A percentile compares a stretch with the other conserved stretches of the same genome.
phyloP scores from a whole-genome alignment of 2,329 filamentous ascomycete species.

The Proliferodiscus dingleyae region DNA sequence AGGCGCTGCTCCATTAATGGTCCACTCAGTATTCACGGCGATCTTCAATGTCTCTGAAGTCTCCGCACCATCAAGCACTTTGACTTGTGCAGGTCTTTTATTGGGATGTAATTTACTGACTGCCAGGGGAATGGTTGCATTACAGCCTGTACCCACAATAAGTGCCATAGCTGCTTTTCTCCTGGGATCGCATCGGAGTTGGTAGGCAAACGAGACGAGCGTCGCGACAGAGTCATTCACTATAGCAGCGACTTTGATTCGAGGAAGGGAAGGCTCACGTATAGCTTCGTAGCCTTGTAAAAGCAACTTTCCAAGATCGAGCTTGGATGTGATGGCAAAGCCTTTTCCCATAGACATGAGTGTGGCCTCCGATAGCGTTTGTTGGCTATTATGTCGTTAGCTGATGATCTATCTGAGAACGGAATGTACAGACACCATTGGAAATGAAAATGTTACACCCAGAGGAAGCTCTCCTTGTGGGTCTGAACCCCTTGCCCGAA shows the following conservation, averaged over 20 bases:
- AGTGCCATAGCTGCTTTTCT: slow-evolving; percentile 72
- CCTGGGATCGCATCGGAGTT: slow-evolving; percentile 54
- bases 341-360: slow-evolving; percentile 68
- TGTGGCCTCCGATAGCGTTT: slow-evolving; percentile 55
- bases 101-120: slow-evolving; percentile 55
- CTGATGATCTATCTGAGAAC: not conserved
- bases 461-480: slow-evolving; percentile 47
- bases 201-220: slow-evolving; percentile 70
- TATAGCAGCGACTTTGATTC: slow-evolving; percentile 68
- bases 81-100: slow-evolving; percentile 52
- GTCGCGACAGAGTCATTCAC: slow-evolving; percentile 80
- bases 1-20: slow-evolving; percentile 68
- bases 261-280: slow-evolving; percentile 49
- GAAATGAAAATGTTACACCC: slow-evolving; percentile 67
- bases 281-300: slow-evolving; percentile 51
- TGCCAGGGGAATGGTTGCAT: slow-evolving; percentile 72
- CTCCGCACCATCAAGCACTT: slow-evolving; percentile 42
- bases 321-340: slow-evolving; percentile 55
- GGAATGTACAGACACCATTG: slow-evolving; percentile 44
- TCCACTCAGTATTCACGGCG: slow-evolving; percentile 81
- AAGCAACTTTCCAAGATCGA: slow-evolving; percentile 57
- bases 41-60: slow-evolving; percentile 54
- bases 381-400: slow-evolving; percentile 38
- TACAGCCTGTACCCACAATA: slow-evolving; percentile 77
- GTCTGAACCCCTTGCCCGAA: slow-evolving; percentile 38